Percentiles rank a stretch among this genome's conserved stretches.
These are phyloP conservation scores for Saccharomycopsis olivae DNA, from an alignment of 805 yeast species.

Conservation along the genomic window DNA sequence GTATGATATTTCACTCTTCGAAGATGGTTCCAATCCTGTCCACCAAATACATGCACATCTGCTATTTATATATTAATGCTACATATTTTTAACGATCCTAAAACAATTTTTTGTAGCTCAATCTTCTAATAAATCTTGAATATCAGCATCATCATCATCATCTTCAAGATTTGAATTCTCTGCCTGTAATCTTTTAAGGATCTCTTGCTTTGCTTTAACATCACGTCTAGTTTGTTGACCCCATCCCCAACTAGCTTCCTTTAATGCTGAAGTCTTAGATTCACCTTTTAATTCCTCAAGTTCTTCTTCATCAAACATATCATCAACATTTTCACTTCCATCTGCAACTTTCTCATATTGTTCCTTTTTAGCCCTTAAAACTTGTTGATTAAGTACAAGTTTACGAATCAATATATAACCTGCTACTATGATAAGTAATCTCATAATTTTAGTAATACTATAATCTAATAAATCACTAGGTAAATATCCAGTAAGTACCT, in stretches of 20 bases:
- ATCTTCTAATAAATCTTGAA: slow-evolving; percentile 13
- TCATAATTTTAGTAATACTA: slow-evolving; percentile 8
- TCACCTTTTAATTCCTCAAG: slow-evolving; percentile 4
- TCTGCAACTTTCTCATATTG: slow-evolving; percentile 4
- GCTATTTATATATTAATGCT: too few relatives aligned
- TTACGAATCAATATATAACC: slow-evolving; percentile 16
- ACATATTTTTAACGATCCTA: too few relatives aligned
- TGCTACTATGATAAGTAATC: slow-evolving; percentile 9
- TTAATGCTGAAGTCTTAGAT: slow-evolving; percentile 2
- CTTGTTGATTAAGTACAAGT: slow-evolving; percentile 11
- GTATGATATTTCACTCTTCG: too few relatives aligned
- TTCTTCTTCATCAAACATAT: slow-evolving; percentile 7
- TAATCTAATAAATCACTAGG: slow-evolving; percentile 13
- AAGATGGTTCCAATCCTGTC: too few relatives aligned
- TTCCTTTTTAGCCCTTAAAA: slow-evolving; percentile 8
- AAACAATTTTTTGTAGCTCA: background rate
- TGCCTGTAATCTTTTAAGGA: background rate
- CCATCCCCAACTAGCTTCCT: slow-evolving; percentile 18
- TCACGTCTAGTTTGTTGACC: slow-evolving; percentile 14
- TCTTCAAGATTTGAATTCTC: slow-evolving; percentile 6
- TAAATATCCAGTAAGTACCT: slow-evolving; percentile 1
- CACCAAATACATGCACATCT: too few relatives aligned
- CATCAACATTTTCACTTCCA: slow-evolving; percentile 11
- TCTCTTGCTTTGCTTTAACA: slow-evolving; percentile 9
- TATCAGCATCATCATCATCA: slow-evolving; percentile 18